Evolutionary conservation across 1,139 yeast genomes (phyloP), one percentile per base, ranked within the genome.

Genomic region (Zygosaccharomyces sapae): DNA sequence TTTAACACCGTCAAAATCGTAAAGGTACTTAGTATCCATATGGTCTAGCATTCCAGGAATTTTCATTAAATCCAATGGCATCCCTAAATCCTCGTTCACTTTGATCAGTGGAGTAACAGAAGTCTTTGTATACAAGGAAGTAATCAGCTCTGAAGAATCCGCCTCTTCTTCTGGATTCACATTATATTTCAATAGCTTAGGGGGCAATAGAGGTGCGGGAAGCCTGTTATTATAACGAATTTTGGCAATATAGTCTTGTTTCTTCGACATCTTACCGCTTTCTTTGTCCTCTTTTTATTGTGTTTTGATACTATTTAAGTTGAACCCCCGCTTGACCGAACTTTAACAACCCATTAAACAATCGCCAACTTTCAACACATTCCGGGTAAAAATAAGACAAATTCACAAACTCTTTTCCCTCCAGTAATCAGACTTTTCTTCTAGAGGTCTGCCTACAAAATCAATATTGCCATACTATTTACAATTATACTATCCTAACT

Each of bases 121-220:
- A 53, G 87, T 89, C 61, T 81, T 81, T 54, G 88, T 77, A 59
- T 87, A 86, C 48, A 89, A 73, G 9, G 94, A 80, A 3, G 89
- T 75, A 56, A 92, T 70, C 52, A 87, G 73, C 48, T 80, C 74
- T 42, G 90, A 77, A 5, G 86, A 76, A 49, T 77, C 80, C 18
- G 77, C 71, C 46, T 74, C 65, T 60, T 73, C 71, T 58, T 73
- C 59, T 35, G 70, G 61, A 41, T 72, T 70, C 2, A 73, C 66
- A 12, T 74, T 65, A 55, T 79, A 76, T 48, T 82, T 78, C 49
- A 92, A 68, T 50, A 89, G 75, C 66, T 86, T 88, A 20, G 99
- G 97, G 45, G 95, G 89, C 54, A 94, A 76, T 20, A 94, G 86
- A 8, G 98, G 97, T 2, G 97, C 92, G n/a, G 98, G 98, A 29